phyloP scores from a whole-genome alignment of 495 filamentous ascomycete genomes.

The Penicillium bialowiezense region DNA sequence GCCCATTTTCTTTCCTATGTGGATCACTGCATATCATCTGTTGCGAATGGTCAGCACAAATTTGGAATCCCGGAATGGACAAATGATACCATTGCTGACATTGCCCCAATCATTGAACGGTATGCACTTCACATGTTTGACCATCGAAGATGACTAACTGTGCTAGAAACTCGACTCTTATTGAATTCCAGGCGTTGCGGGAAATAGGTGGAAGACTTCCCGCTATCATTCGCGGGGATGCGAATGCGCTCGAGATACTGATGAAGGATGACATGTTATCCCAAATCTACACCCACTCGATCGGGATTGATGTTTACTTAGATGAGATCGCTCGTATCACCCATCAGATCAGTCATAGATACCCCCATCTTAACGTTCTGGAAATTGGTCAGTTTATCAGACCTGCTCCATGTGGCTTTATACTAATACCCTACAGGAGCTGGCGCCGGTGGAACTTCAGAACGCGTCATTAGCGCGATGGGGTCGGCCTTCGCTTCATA shows the following conservation, averaged over 20 bases:
- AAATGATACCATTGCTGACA: slow-evolving; percentile 28
- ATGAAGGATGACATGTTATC: slow-evolving; percentile 36
- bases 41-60: slow-evolving; percentile 13
- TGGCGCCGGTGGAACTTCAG: slow-evolving; percentile 43
- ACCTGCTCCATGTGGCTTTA: too few species aligned
- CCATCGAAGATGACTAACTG: not conserved
- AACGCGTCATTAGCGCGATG: slow-evolving; percentile 22
- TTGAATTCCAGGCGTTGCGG: slow-evolving; percentile 24
- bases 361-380: slow-evolving; percentile 30
- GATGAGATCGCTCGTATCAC: slow-evolving; percentile 16
- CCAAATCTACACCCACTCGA: slow-evolving; percentile 33
- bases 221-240: slow-evolving; percentile 36
- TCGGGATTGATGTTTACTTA: slow-evolving; percentile 14
- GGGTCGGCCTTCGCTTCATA: slow-evolving; percentile 29
- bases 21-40: slow-evolving; percentile 7
- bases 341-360: slow-evolving; percentile 33
- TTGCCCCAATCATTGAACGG: slow-evolving; percentile 33
- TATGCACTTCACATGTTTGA: not conserved
- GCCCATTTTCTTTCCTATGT: slow-evolving; percentile 16
- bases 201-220: slow-evolving; percentile 37
- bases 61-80: slow-evolving; percentile 27
- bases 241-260: slow-evolving; percentile 40
- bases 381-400: slow-evolving; percentile 28
- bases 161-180: slow-evolving; percentile 11
- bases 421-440: slow-evolving; percentile 16